Evolutionary conservation across 495 filamentous ascomycete species (phyloP), one percentile per base, ranked within the genome.

Genomic region (Tuber borchii): DNA sequence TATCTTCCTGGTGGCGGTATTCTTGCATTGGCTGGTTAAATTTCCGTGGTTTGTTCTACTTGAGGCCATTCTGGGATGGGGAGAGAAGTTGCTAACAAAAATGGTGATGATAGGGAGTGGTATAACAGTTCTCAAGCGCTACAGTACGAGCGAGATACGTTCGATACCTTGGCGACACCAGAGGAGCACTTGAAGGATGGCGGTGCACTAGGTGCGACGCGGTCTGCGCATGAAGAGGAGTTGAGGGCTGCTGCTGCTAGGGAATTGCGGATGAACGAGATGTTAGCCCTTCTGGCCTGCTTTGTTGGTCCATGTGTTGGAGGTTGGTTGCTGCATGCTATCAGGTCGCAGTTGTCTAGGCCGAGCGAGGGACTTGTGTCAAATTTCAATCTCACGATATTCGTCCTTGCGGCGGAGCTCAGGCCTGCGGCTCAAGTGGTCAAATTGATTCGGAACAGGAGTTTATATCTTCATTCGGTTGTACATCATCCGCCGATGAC

Each of bases 311-410:
- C 95, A 0, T 72, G 92, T 3, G 83, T 93, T 3, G 92, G 92
- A 26, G 91, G 93, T 69, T 94, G 89, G 85, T 86, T 97, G 34
- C 86, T 97, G 5, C 93, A 96, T 82, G 85, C 86, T 1, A 90
- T 96, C 70, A 88, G 94, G 20, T 86, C 85, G 34, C 90, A 92
- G 69, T 88, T 98, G 14, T 93, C 91, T 2, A 88, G 91, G 22
- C 94, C 92, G 0, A 93, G 93, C 0, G 93, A 95, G 83, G 92
- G 93, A 3, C 86, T 97, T 20, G 91, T 97, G 22, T 96, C 93
- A 3, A 91, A 95, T 82, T 95, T 93, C 84, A 97, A 97, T 84
- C 87, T 99, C 71, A 93, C 91, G n/a, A 92, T 98, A 77, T 98
- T 97, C 84, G 85, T 97, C 17, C 87, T 97, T 12, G 94, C 93